phyloP scores from a whole-genome alignment of 2,329 filamentous ascomycete genomes.

The Chalara sp. region DNA sequence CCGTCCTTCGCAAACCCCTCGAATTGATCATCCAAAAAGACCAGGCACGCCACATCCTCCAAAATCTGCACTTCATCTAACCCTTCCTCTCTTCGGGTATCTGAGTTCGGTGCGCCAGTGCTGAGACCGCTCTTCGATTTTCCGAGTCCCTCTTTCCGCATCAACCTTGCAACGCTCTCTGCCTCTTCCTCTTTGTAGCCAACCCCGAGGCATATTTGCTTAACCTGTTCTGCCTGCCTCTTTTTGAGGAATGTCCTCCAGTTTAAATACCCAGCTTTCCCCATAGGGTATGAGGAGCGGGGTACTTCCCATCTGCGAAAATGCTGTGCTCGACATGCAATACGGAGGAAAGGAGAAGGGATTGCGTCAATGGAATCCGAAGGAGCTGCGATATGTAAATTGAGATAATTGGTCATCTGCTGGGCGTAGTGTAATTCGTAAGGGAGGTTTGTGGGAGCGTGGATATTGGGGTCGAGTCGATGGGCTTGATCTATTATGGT shows the following conservation, averaged over 20 bases:
- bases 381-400: slow-evolving; percentile 42
- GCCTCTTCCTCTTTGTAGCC: slow-evolving; percentile 41
- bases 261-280: slow-evolving; percentile 67
- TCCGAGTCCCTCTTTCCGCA: slow-evolving; percentile 70
- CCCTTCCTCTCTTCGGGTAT: too few relatives aligned
- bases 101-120: too few relatives aligned
- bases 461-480: slow-evolving; percentile 56
- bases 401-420: slow-evolving; percentile 72
- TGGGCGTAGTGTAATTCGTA: slow-evolving; percentile 80
- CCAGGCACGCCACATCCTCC: slow-evolving; percentile 81
- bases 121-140: slow-evolving; percentile 29
- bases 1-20: slow-evolving; percentile 61
- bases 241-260: slow-evolving; percentile 73
- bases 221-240: slow-evolving; percentile 57
- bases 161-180: slow-evolving; percentile 59
- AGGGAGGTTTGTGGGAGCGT: slow-evolving; percentile 43
- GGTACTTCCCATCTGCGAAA: slow-evolving; percentile 80
- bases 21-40: slow-evolving; percentile 83
- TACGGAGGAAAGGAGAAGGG: slow-evolving; percentile 59
- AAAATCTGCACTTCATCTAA: slow-evolving; percentile 62
- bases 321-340: slow-evolving; percentile 80
- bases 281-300: slow-evolving; percentile 65
- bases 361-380: slow-evolving; percentile 10
- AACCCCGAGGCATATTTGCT: slow-evolving; percentile 41
- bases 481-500: slow-evolving; percentile 69